Evolutionary conservation across 1,284 basidiomycete species (phyloP).

Genomic region (Salmacisia buchloeana): DNA sequence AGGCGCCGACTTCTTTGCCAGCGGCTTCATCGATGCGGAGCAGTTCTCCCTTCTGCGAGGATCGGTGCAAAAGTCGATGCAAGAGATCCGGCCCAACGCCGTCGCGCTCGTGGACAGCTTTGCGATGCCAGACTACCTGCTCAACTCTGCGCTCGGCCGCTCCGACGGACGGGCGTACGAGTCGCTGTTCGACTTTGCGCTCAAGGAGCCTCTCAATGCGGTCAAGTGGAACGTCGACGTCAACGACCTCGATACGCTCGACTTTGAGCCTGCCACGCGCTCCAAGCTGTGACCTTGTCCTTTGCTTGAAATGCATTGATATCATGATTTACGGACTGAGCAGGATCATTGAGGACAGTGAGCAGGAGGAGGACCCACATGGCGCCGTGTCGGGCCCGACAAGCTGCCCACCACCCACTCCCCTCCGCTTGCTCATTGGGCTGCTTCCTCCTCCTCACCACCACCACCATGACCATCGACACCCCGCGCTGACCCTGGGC

Average conservation of each 20-base stretch:
- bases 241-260: slow-evolving; percentile 35
- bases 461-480: not conserved
- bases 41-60: slow-evolving; percentile 49
- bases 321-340: too few species aligned
- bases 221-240: slow-evolving; percentile 50
- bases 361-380: not conserved
- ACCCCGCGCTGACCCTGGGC: not conserved
- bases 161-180: slow-evolving; percentile 49
- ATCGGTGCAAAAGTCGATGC: slow-evolving; percentile 49
- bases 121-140: slow-evolving; percentile 49
- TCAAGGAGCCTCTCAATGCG: slow-evolving; percentile 36
- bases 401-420: too few species aligned
- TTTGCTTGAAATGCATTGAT: too few species aligned
- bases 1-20: slow-evolving; percentile 51
- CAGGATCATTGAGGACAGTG: too few species aligned
- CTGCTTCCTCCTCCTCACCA: not conserved
- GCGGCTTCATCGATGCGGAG: slow-evolving; percentile 47
- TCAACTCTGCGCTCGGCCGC: slow-evolving; percentile 51
- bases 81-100: slow-evolving; percentile 49
- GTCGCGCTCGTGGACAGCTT: slow-evolving; percentile 45
- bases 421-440: too few species aligned
- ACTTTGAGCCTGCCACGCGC: slow-evolving; percentile 18
- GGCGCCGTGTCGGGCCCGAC: not conserved
- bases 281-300: not conserved
- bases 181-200: slow-evolving; percentile 44